Evolutionary conservation across 2,329 filamentous ascomycete species (phyloP).

Genomic region (Parafenestella ontariensis): DNA sequence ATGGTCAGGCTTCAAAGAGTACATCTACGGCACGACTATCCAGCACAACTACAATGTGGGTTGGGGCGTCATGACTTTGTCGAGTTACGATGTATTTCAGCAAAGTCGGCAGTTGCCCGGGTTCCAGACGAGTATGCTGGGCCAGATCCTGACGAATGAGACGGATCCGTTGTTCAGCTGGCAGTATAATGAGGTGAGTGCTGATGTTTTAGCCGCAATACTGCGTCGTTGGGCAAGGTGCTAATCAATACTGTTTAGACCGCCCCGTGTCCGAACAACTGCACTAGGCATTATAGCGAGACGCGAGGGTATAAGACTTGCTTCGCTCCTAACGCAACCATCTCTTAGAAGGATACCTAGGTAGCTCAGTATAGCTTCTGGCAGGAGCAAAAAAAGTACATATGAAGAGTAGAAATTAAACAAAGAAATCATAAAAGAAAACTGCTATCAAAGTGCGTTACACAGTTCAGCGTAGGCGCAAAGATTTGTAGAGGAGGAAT

Average conservation of each 20-base stretch:
- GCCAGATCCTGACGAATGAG: constrained; percentile 58
- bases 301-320: neutral
- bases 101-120: constrained; percentile 49
- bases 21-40: constrained; percentile 62
- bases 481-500: too few relatives aligned
- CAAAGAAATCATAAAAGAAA: too few relatives aligned
- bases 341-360: too few relatives aligned
- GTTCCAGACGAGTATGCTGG: constrained; percentile 51
- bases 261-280: neutral
- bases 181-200: constrained; percentile 55
- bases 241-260: neutral
- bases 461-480: too few relatives aligned
- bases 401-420: too few relatives aligned
- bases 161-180: constrained; percentile 63
- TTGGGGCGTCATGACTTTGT: constrained; percentile 61
- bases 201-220: neutral
- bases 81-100: constrained; percentile 56
- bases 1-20: constrained; percentile 63
- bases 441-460: too few relatives aligned
- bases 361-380: too few relatives aligned
- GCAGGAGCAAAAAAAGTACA: too few relatives aligned
- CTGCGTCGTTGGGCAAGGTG: neutral
- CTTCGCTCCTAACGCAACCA: neutral
- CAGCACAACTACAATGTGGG: constrained; percentile 55
- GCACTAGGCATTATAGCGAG: neutral